Base-by-base conservation (phyloP, 2,329 filamentous ascomycete genomes). In the Hypoxylon sp. region DNA sequence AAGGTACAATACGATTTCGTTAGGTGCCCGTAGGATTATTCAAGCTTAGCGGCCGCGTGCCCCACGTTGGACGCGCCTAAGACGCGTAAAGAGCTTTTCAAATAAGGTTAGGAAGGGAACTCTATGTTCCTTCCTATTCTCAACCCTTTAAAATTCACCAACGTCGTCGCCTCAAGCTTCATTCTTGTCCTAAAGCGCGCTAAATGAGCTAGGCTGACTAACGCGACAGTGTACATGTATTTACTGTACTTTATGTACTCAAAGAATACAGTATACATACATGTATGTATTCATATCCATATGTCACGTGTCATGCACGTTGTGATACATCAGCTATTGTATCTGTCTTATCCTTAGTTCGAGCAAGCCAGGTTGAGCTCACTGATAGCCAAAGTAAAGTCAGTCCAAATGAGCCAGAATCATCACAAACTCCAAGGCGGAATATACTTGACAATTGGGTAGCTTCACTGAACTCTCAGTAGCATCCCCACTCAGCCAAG, bases 41-140 rank as follows among this genome's bases (percentile, higher is more conserved):
- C 11, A 19, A 21, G 17, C 3, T 44, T 62, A 60, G 48, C 47
- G 54, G 54, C 19, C 62, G 62, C 52, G 42, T 58, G 65, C 71
- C 70, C 72, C 69, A 70, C 71, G 47, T 67, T 53, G 13, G 67
- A 75, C 73, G 72, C 73, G 73, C 69, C 56, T 10, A 8, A 69
- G 71, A 73, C 73, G 73, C 73, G 73, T 75, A 70, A 73, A 74
- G 66, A 65, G 64, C 63, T 62, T 67, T 13, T 57, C 17, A n/a
- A 52, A 57, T 61, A 60, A 57, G 19, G 42, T 32, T 54, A 13
- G 37, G 19, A 39, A 65, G 21, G 31, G 24, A 27, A 27, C 13
- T 7, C 54, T 39, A 52, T 56, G 5, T n/a, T 8, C 3, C 37
- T 39, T 39, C 37, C 37, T n/a, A 42, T 42, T 42, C n/a, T 42